Evolutionary conservation across 163 green algal genomes (phyloP).

Genomic region (Trebouxiophyceae sp.): DNA sequence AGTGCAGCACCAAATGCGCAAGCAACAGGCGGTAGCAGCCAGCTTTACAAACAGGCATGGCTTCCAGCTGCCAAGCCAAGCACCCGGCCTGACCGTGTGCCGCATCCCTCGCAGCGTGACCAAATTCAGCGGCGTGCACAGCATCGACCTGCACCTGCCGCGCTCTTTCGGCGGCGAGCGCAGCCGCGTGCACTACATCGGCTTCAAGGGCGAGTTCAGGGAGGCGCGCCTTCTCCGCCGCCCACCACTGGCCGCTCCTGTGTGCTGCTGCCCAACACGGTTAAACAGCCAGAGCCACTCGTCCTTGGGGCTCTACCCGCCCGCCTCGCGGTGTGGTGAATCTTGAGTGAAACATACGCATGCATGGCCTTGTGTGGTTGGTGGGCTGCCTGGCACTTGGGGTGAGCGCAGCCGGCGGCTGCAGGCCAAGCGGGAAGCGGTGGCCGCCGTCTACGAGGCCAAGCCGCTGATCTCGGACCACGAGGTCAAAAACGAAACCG

Average conservation of each 20-base stretch:
- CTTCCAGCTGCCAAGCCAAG: no score
- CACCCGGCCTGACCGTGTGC: no score
- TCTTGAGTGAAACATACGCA: no score
- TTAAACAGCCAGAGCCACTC: no score
- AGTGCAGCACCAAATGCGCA: no score
- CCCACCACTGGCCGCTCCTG: not conserved
- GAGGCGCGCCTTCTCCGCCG: conserved; percentile 27
- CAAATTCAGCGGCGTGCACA: conserved; percentile 83
- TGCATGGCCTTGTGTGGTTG: no score
- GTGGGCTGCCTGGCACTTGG: no score
- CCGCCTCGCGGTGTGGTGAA: not conserved
- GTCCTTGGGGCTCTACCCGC: not conserved
- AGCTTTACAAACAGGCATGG: no score
- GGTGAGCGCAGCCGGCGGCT: no score
- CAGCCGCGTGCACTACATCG: conserved; percentile 78
- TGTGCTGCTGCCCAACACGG: no score
- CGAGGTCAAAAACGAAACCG: conserved; percentile 6
- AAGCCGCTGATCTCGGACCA: conserved; percentile 48
- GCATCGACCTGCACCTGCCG: conserved; percentile 73
- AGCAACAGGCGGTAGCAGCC: no score
- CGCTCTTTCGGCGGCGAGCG: conserved; percentile 51
- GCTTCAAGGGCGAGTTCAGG: conserved; percentile 79
- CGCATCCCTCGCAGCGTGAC: conserved; percentile 58
- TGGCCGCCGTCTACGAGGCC: conserved; percentile 83
- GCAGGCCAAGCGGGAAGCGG: conserved; percentile 59